phyloP scores from a whole-genome alignment of 768 basidiomycete species.

The Tephrocybe sp. region DNA sequence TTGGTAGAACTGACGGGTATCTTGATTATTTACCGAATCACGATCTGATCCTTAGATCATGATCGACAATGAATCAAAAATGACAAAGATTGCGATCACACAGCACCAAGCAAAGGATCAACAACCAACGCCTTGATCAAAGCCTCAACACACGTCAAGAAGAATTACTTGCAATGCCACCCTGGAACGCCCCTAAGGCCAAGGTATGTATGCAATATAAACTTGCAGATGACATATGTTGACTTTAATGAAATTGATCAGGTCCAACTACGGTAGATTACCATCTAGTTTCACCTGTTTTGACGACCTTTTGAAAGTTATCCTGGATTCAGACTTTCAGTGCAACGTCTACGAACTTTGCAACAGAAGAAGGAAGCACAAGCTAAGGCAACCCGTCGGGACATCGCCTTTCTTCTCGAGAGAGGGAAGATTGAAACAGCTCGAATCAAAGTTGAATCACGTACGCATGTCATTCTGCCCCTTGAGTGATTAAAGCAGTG shows the following conservation, averaged over 20 bases:
- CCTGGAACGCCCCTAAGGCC: constrained; percentile 22
- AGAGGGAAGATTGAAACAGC: constrained; percentile 83
- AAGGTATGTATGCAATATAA: constrained; percentile 9
- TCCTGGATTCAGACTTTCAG: constrained; percentile 58
- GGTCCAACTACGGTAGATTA: constrained; percentile 23
- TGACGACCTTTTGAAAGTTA: neutral
- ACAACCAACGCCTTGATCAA: neutral
- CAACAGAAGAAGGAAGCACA: constrained; percentile 94
- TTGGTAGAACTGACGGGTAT: too few relatives aligned
- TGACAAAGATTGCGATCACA: constrained; percentile 3
- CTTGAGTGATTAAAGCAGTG: neutral
- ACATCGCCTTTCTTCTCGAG: constrained; percentile 81
- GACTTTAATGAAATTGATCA: neutral
- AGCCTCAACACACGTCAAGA: neutral
- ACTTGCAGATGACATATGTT: neutral
- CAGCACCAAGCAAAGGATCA: neutral
- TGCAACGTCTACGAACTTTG: constrained; percentile 80
- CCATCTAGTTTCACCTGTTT: neutral
- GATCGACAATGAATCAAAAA: neutral
- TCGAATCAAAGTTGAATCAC: constrained; percentile 80
- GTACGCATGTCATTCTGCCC: constrained; percentile 42
- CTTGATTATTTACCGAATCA: too few relatives aligned
- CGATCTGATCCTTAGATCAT: too few relatives aligned
- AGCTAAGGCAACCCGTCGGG: constrained; percentile 64
- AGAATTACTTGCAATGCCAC: constrained; percentile 12